Evolutionary conservation across 768 basidiomycete species (phyloP), one percentile per base, ranked within the genome.

Genomic region (Butyriboletus loyo): DNA sequence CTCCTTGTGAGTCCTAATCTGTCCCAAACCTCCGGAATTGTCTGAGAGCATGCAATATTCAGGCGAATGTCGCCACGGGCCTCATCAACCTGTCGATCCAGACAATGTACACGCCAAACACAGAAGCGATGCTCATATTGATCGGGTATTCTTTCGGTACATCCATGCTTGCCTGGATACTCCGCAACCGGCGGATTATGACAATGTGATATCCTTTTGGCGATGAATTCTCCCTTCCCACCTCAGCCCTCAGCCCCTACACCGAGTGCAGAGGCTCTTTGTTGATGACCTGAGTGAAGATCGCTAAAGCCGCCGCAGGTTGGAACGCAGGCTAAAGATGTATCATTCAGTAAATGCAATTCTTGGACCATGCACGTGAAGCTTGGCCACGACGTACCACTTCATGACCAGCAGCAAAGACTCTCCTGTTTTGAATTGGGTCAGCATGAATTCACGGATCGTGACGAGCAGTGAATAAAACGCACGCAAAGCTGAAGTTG

Each of bases 31-130:
- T 22, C 15, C 19, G 11, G 2, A n/a, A 13, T 15, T 48, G 25
- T 31, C 44, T 55, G 31, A 44, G 30, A 35, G 5, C 13, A 25
- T 6, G 24, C 10, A 7, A 10, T 34, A 25, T 53, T 17, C 56
- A 96, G 93, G 91, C 94, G 0, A 98, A 98, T 66, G 72, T 96
- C 1, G 67, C 80, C 30, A 99, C 96, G 0, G 96, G 96, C 0
- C 57, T 90, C 13, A 75, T 95, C 56, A 99, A 98, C 65, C 59
- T 98, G 32, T 75, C 80, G 1, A 76, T 95, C 53, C 69, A 72
- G 57, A 98, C 93, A 9, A 93, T 98, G 84, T 91, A 94, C 61
- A 76, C 77, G 24, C 71, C 78, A 1, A 74, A 85, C 50, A 40
- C 53, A 32, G 59, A 70, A 32, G 85, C 90, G 7, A 76, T 95